Base-by-base conservation (phyloP, 2,329 filamentous ascomycete genomes). In the Ceratocystis huliohia region DNA sequence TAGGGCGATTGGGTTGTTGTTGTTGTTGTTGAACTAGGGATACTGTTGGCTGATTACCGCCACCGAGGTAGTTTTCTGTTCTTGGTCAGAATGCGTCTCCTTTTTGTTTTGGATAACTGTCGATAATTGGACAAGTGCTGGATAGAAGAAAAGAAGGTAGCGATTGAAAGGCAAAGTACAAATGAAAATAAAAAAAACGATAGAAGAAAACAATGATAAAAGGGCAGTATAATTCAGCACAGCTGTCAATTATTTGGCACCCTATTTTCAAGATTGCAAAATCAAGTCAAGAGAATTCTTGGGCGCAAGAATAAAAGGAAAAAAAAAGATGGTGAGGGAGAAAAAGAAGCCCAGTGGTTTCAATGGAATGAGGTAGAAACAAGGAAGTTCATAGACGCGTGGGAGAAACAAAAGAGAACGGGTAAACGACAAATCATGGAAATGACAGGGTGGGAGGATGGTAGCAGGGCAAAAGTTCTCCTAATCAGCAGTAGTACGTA, bases 261-360 rank as follows among this genome's bases (percentile, higher is more conserved):
- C 28, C 5, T 59, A 28, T 59, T 33, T 59, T 5, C 56, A 20
- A 33, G 2, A n/a, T 37, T 41, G 10, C 37, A 13, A 41, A 41
- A 41, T 41, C 37, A 15, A 13, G 56, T n/a, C 56, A 20, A 59
- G 48, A 53, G 10, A 62, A 59, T 44, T 41, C 22, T 56, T 48
- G 41, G 48, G 44, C 61, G 30, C 61, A 20, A 41, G 13, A 22
- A 56, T 30, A 28, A 44, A 63, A 48, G 17, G 37, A 57, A 57
- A 64, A 64, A 53, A 61, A 20, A 61, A 68, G 46, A 44, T 50
- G 5, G 30, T 48, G 46, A 59, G 25, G 20, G 56, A 67, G 13
- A 46, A 50, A 63, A 46, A 44, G 44, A 63, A 59, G 30, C 22
- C 17, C 3, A n/a, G 25, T 59, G 30, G 56, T 37, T 59, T 59